Evolutionary conservation across 768 basidiomycete genomes (phyloP).

Genomic region (Phlebiopsis gigantea): DNA sequence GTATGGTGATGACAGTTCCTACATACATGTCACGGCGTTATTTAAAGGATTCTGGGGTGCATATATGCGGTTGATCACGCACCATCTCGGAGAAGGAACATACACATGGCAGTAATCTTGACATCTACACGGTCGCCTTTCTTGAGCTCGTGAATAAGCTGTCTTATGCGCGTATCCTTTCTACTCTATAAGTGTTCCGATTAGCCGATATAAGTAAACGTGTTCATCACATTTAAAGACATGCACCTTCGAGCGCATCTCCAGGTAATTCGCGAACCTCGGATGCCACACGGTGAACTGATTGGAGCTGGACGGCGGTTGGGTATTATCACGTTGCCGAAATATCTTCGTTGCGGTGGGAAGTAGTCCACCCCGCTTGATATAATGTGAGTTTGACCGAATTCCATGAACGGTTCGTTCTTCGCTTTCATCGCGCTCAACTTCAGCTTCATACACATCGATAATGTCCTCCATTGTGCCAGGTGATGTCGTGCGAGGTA

Average conservation of each 20-base stretch:
- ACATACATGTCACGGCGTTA: not conserved
- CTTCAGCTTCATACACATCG: constrained; percentile 17
- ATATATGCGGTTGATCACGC: constrained; percentile 10
- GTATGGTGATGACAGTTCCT: constrained; percentile 64
- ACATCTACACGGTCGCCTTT: constrained; percentile 52
- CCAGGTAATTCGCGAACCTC: not conserved
- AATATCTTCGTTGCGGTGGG: constrained; percentile 7
- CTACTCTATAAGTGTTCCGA: not conserved
- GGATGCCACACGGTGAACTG: not conserved
- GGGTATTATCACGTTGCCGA: constrained; percentile 3
- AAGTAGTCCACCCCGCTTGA: constrained; percentile 15
- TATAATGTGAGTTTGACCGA: constrained; percentile 19
- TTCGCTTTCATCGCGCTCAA: constrained; percentile 27
- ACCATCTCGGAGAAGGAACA: constrained; percentile 64
- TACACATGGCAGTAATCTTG: constrained; percentile 52
- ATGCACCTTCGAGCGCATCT: not conserved
- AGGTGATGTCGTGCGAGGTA: constrained; percentile 26
- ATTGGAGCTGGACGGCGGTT: not conserved
- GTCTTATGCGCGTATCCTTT: constrained; percentile 15
- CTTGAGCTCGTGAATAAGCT: constrained; percentile 30
- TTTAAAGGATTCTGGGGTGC: not conserved
- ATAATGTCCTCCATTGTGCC: constrained; percentile 5
- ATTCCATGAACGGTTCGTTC: constrained; percentile 25
- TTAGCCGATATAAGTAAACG: too few relatives aligned
- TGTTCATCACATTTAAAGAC: not conserved